Conservation (phyloP, 257 asterid species). For the Buddleja alternifolia region DNA sequence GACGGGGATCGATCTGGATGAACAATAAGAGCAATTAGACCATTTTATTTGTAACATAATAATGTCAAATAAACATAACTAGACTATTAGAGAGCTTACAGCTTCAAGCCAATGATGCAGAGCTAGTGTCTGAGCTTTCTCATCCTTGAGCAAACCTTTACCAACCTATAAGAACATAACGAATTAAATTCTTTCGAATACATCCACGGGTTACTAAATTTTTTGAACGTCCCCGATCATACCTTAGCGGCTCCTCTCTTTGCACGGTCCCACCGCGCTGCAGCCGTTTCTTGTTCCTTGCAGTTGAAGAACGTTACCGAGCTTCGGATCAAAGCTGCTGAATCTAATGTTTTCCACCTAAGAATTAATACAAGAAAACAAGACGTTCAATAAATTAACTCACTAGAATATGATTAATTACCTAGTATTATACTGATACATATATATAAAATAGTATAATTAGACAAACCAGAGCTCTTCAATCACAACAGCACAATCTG, state of each 20-base stretch:
- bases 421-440: too few species aligned
- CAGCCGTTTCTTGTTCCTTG: slow-evolving; percentile 59
- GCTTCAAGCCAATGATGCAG: slow-evolving; percentile 90
- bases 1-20: slow-evolving; percentile 76
- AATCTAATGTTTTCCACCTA: slow-evolving; percentile 83
- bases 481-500: slow-evolving; percentile 53
- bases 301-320: slow-evolving; percentile 59
- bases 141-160: slow-evolving; percentile 70
- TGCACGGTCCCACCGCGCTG: slow-evolving; percentile 69
- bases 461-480: slow-evolving; percentile 53
- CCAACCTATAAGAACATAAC: slow-evolving; percentile 52
- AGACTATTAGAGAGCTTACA: slow-evolving; percentile 39
- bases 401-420: background rate
- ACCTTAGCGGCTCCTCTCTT: slow-evolving; percentile 72
- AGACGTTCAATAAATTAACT: background rate
- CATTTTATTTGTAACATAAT: background rate
- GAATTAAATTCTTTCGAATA: background rate
- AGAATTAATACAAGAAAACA: background rate
- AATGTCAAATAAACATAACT: background rate
- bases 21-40: background rate
- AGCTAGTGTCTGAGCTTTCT: slow-evolving; percentile 74
- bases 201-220: background rate
- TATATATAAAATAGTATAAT: background rate
- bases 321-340: slow-evolving; percentile 52
- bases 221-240: background rate